These are phyloP conservation scores for Dissophora ornata DNA, from an alignment of 192 early-diverging fungal species.

Conservation along the genomic window DNA sequence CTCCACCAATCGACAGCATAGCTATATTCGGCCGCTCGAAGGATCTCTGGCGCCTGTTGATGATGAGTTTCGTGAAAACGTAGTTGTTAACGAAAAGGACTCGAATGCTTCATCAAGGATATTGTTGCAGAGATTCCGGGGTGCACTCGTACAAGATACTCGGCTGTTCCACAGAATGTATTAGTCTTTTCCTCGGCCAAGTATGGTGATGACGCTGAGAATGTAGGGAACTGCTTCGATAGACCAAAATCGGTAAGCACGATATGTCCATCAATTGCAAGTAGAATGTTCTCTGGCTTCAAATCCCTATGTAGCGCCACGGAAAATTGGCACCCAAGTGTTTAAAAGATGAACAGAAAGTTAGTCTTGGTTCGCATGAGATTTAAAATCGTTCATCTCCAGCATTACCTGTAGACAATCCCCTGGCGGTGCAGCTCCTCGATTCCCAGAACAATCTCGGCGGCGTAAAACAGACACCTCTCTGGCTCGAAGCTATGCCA, in stretches of 20 bases:
- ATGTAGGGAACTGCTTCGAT: conserved; percentile 75
- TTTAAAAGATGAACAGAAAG: background rate
- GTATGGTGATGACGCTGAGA: conserved; percentile 23
- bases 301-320: conserved; percentile 79
- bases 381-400: too few relatives aligned
- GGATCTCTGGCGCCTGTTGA: conserved; percentile 79
- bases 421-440: conserved; percentile 88
- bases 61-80: background rate
- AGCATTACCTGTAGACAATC: conserved; percentile 79
- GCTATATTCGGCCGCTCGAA: conserved; percentile 70
- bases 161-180: conserved; percentile 84
- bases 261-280: conserved; percentile 85
- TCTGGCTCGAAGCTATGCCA: conserved; percentile 72
- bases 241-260: conserved; percentile 96
- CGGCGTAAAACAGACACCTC: conserved; percentile 83
- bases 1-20: conserved; percentile 93
- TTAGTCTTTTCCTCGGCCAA: conserved; percentile 56
- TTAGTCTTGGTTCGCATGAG: too few relatives aligned
- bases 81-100: background rate
- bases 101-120: too few relatives aligned
- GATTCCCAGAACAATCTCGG: conserved; percentile 89
- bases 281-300: conserved; percentile 82
- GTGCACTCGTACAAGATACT: conserved; percentile 67
- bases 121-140: too few relatives aligned
- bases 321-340: too few relatives aligned